These are phyloP conservation scores for Actinomortierella wolfii DNA, from an alignment of 371 early-diverging fungal species.

Conservation along the genomic window DNA sequence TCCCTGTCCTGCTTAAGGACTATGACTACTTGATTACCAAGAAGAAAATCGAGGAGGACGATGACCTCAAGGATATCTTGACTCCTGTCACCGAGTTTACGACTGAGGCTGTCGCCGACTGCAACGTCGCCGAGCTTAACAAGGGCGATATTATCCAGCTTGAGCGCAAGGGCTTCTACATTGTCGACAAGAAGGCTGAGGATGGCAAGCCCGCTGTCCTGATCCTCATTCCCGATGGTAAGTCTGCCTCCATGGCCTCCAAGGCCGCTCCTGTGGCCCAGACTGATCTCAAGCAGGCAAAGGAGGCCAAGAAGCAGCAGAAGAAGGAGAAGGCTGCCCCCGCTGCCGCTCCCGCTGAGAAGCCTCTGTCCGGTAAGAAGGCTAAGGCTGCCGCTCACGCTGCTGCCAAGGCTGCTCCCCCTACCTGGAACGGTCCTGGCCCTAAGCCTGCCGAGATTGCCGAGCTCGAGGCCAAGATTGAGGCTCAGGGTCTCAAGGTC, in stretches of 20 bases:
- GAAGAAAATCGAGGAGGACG: slow-evolving; percentile 96
- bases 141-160: slow-evolving; percentile 96
- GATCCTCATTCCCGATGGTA: slow-evolving; percentile 94
- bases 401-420: slow-evolving; percentile 33
- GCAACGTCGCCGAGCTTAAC: slow-evolving; percentile 60
- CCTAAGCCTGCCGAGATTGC: slow-evolving; percentile 53
- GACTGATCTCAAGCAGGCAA: slow-evolving; percentile 29
- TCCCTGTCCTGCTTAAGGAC: slow-evolving; percentile 78
- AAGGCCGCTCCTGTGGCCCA: slow-evolving; percentile 63
- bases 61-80: slow-evolving; percentile 83
- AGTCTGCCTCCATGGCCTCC: slow-evolving; percentile 76
- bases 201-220: slow-evolving; percentile 63
- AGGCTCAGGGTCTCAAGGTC: slow-evolving; percentile 55
- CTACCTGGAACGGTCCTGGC: slow-evolving; percentile 44
- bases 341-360: slow-evolving; percentile 3
- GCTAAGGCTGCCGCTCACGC: slow-evolving; percentile 43
- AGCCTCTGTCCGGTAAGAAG: slow-evolving; percentile 31
- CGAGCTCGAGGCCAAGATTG: slow-evolving; percentile 54
- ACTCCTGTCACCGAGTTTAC: slow-evolving; percentile 92
- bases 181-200: slow-evolving; percentile 75
- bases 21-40: slow-evolving; percentile 97
- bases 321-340: slow-evolving; percentile 23
- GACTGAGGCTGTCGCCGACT: slow-evolving; percentile 69
- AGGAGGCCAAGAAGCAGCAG: slow-evolving; percentile 43
- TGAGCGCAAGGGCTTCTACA: slow-evolving; percentile 98